phyloP scores from a whole-genome alignment of 495 filamentous ascomycete genomes.

The Trichodelitschia bisporula region DNA sequence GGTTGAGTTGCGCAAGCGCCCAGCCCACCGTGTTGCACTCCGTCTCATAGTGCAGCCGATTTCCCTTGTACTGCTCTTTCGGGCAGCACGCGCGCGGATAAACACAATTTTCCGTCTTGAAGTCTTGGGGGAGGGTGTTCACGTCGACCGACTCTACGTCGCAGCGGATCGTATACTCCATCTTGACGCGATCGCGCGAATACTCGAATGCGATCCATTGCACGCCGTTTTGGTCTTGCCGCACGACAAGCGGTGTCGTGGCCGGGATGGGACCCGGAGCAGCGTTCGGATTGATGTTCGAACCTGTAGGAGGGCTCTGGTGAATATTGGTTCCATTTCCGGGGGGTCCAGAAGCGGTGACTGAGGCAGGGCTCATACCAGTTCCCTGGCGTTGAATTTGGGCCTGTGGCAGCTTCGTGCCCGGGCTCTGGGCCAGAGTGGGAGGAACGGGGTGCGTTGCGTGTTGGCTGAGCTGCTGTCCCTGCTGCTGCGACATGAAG shows the following conservation, averaged over 20 bases:
- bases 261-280: conserved; percentile 98
- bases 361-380: conserved; percentile 22
- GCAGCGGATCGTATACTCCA: conserved; percentile 97
- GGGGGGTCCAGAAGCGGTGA: conserved; percentile 21
- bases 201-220: conserved; percentile 99
- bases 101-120: conserved; percentile 95
- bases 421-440: conserved; percentile 26
- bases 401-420: conserved; percentile 33
- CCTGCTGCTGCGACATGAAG: conserved; percentile 30
- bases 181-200: conserved; percentile 90
- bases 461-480: conserved; percentile 38
- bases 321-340: conserved; percentile 28
- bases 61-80: conserved; percentile 90
- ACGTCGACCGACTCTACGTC: conserved; percentile 93
- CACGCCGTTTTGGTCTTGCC: conserved; percentile 88
- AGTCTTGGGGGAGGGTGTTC: conserved; percentile 58
- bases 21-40: conserved; percentile 97
- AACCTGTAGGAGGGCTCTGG: conserved; percentile 14
- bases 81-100: conserved; percentile 86
- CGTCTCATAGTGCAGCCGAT: conserved; percentile 85
- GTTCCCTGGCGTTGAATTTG: conserved; percentile 31
- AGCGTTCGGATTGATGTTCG: conserved; percentile 50
- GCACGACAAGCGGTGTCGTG: conserved; percentile 80
- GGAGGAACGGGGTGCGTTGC: conserved; percentile 30
- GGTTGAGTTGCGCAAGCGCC: conserved; percentile 84